Percentiles rank a stretch among this genome's conserved stretches.
Conservation (phyloP, 2,329 filamentous ascomycete genomes). For the Microcyclospora tardicrescens region DNA sequence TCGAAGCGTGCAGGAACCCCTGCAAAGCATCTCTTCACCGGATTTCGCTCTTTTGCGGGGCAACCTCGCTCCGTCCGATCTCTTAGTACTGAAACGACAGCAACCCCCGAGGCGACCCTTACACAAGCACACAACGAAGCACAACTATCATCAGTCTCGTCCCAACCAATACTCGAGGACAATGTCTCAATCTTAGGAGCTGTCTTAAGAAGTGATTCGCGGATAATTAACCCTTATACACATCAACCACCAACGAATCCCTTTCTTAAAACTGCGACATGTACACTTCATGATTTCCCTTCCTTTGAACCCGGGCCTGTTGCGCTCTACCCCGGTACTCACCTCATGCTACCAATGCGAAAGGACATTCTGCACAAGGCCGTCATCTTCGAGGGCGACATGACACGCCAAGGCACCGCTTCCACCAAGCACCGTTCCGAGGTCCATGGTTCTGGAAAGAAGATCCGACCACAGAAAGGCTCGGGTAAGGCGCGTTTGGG, state of each 20-base stretch:
- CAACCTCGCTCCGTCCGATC: slow-evolving; percentile 34
- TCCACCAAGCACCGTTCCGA: slow-evolving; percentile 69
- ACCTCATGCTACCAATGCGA: slow-evolving; percentile 76
- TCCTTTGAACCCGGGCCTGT: slow-evolving; percentile 70
- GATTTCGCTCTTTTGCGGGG: slow-evolving; percentile 6
- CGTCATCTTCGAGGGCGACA: slow-evolving; percentile 84
- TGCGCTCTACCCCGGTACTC: slow-evolving; percentile 64
- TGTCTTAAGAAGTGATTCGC: not conserved
- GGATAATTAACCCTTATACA: slow-evolving; percentile 12
- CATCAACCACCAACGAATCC: slow-evolving; percentile 18
- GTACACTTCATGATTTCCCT: slow-evolving; percentile 85
- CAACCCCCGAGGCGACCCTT: slow-evolving; percentile 26
- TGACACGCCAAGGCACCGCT: slow-evolving; percentile 74
- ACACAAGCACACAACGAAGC: slow-evolving; percentile 24
- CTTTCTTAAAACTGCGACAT: slow-evolving; percentile 52
- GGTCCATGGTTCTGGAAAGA: slow-evolving; percentile 69
- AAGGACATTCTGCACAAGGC: slow-evolving; percentile 88
- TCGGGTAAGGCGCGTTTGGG: slow-evolving; percentile 67
- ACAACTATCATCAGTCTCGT: slow-evolving; percentile 21
- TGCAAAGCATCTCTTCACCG: slow-evolving; percentile 23
- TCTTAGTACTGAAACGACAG: slow-evolving; percentile 43
- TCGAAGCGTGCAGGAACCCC: slow-evolving; percentile 25
- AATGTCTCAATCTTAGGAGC: not conserved
- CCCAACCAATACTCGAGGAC: slow-evolving; percentile 10
- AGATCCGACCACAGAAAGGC: slow-evolving; percentile 80